Evolutionary conservation across 768 basidiomycete species (phyloP).

Genomic region (Hemileccinum impolitum): DNA sequence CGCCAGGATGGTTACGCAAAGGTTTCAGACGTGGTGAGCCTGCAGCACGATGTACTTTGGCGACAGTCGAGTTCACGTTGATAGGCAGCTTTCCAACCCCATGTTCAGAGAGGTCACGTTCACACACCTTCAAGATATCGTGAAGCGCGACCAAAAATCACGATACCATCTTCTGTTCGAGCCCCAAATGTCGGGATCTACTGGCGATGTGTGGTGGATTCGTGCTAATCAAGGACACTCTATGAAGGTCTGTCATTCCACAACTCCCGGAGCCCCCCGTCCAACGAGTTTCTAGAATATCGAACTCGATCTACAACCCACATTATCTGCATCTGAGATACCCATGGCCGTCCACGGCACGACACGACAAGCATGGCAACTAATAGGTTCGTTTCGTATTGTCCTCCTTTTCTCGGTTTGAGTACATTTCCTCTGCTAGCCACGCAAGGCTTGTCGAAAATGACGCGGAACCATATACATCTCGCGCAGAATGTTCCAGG

Average conservation of each 20-base stretch:
- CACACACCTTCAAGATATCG: slow-evolving; percentile 54
- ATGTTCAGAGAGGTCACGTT: slow-evolving; percentile 63
- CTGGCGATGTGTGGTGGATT: slow-evolving; percentile 70
- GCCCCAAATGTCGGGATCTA: slow-evolving; percentile 31
- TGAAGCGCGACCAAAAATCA: slow-evolving; percentile 62
- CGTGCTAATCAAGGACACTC: slow-evolving; percentile 91
- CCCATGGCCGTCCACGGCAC: slow-evolving; percentile 87
- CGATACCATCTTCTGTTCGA: slow-evolving; percentile 61
- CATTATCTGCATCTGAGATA: slow-evolving; percentile 57
- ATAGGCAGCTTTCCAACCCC: slow-evolving; percentile 60
- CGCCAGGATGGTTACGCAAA: slow-evolving; percentile 83
- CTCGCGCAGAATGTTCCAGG: slow-evolving; percentile 76
- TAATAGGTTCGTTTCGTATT: slow-evolving; percentile 49
- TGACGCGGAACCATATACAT: slow-evolving; percentile 91
- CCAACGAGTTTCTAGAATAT: slow-evolving; percentile 45
- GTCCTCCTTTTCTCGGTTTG: not conserved
- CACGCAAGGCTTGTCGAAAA: slow-evolving; percentile 70
- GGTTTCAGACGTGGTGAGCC: slow-evolving; percentile 77
- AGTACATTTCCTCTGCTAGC: slow-evolving; percentile 37
- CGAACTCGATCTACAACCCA: slow-evolving; percentile 61
- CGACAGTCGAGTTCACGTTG: slow-evolving; percentile 2
- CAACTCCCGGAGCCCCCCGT: not conserved
- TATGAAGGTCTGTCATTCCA: slow-evolving; percentile 51
- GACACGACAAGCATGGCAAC: slow-evolving; percentile 60
- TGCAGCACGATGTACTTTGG: not conserved